A percentile compares a stretch with the other conserved stretches of the same genome.
Evolutionary conservation across 148 eudicot genomes (phyloP).

Genomic region (Oxyria digyna): DNA sequence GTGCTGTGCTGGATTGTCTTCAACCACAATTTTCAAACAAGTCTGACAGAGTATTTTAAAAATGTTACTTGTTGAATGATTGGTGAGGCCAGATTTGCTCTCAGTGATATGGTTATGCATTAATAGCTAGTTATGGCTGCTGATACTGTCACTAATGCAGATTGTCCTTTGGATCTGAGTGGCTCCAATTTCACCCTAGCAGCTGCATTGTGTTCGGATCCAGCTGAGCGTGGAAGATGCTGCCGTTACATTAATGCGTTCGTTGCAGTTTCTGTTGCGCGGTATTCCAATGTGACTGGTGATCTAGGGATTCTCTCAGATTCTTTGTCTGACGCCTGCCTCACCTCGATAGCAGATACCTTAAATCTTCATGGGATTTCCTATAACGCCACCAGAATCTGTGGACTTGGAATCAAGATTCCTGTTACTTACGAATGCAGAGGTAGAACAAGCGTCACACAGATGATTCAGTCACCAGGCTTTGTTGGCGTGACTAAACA

Average conservation of each 20-base stretch:
- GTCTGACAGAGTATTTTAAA: not conserved
- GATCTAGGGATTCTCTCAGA: conserved; percentile 57
- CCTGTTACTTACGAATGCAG: conserved; percentile 70
- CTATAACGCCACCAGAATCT: conserved; percentile 50
- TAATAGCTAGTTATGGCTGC: not conserved
- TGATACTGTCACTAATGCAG: conserved; percentile 22
- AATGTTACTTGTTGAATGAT: not conserved
- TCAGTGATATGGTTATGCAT: not conserved
- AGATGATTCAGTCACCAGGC: conserved; percentile 81
- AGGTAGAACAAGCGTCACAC: conserved; percentile 71
- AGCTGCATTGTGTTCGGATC: conserved; percentile 59
- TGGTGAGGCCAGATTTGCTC: not conserved
- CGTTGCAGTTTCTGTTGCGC: conserved; percentile 69
- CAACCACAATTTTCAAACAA: not conserved
- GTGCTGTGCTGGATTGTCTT: conserved; percentile 3
- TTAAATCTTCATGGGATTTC: conserved; percentile 62
- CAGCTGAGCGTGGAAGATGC: conserved; percentile 55
- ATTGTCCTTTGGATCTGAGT: conserved; percentile 82
- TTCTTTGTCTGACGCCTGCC: conserved; percentile 49
- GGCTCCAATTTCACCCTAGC: conserved; percentile 60
- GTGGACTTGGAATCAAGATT: conserved; percentile 81
- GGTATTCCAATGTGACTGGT: conserved; percentile 57
- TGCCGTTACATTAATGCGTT: conserved; percentile 85
- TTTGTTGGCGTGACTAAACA: conserved; percentile 39
- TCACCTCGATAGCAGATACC: conserved; percentile 50